A percentile compares a stretch with the other conserved stretches of the same genome.
Evolutionary conservation across 208 protist genomes (phyloP).

Genomic region (Strigomonas culicis): DNA sequence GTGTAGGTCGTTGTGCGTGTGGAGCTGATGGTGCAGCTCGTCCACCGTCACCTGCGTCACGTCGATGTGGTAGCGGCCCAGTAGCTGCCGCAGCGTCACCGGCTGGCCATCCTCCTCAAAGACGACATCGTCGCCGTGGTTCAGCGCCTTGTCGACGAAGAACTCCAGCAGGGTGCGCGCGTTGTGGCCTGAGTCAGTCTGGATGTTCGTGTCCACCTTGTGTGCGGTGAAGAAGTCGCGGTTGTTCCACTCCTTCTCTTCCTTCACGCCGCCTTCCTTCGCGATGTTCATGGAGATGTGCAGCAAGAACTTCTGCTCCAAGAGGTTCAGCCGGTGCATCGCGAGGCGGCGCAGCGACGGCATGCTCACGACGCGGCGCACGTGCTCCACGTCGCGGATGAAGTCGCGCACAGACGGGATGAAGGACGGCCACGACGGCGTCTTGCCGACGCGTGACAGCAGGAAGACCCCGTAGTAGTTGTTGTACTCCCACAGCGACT

Average conservation of each 20-base stretch:
- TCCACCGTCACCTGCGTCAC: conserved; percentile 79
- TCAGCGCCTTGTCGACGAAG: conserved; percentile 85
- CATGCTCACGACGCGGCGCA: conserved; percentile 58
- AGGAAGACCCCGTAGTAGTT: conserved; percentile 89
- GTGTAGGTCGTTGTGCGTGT: conserved; percentile 59
- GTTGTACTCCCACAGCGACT: conserved; percentile 85
- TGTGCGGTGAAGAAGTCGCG: conserved; percentile 88
- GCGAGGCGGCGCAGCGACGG: conserved; percentile 72
- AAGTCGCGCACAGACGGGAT: conserved; percentile 77
- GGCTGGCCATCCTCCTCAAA: conserved; percentile 77
- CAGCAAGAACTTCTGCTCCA: conserved; percentile 93
- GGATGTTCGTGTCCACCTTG: conserved; percentile 91
- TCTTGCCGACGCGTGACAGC: conserved; percentile 56
- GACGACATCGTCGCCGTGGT: conserved; percentile 88
- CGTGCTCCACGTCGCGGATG: conserved; percentile 71
- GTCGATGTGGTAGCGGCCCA: conserved; percentile 74
- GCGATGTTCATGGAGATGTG: conserved; percentile 91
- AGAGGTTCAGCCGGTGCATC: conserved; percentile 80
- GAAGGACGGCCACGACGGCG: conserved; percentile 71
- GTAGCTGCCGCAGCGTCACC: conserved; percentile 75
- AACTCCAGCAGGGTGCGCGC: conserved; percentile 87
- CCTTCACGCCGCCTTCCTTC: conserved; percentile 66
- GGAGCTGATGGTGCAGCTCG: conserved; percentile 80
- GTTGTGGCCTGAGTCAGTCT: conserved; percentile 84
- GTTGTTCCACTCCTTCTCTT: conserved; percentile 90